Evolutionary conservation across 768 basidiomycete species (phyloP).

Genomic region (Imleria badia): DNA sequence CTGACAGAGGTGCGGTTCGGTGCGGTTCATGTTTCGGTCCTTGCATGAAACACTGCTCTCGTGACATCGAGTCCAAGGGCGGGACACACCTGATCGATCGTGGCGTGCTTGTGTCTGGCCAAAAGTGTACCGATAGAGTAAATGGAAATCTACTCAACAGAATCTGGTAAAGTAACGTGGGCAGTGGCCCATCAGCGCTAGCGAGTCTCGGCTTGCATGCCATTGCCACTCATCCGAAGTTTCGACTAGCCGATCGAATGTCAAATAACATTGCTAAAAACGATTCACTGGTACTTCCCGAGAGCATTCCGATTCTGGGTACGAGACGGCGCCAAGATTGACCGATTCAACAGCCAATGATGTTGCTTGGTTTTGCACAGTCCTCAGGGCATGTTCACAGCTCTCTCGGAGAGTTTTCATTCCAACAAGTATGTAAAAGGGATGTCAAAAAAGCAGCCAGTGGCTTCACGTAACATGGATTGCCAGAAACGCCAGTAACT

Average conservation of each 20-base stretch:
- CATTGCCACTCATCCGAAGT: neutral
- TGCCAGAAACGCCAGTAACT: constrained; percentile 13
- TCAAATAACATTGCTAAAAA: constrained; percentile 27
- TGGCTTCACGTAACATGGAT: constrained; percentile 29
- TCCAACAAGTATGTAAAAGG: constrained; percentile 22
- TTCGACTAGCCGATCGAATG: constrained; percentile 21
- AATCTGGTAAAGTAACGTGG: constrained; percentile 13
- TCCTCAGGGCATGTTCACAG: constrained; percentile 2
- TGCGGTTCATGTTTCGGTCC: constrained; percentile 30
- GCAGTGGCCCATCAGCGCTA: no score
- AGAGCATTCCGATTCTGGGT: constrained; percentile 13
- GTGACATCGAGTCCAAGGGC: constrained; percentile 55
- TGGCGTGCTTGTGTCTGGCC: constrained; percentile 45
- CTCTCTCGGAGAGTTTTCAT: constrained; percentile 6
- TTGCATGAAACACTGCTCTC: constrained; percentile 36
- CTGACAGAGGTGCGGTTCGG: constrained; percentile 23
- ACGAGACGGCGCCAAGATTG: neutral
- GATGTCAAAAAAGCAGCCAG: constrained; percentile 18
- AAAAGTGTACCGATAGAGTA: constrained; percentile 13
- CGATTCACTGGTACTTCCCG: constrained; percentile 29
- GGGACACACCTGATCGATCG: constrained; percentile 46
- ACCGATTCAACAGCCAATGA: neutral
- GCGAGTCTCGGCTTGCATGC: constrained; percentile 7
- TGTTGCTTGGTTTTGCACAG: constrained; percentile 1
- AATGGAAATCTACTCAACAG: constrained; percentile 18